Evolutionary conservation across 2,329 filamentous ascomycete species (phyloP).

Genomic region (Penicillium sp.): DNA sequence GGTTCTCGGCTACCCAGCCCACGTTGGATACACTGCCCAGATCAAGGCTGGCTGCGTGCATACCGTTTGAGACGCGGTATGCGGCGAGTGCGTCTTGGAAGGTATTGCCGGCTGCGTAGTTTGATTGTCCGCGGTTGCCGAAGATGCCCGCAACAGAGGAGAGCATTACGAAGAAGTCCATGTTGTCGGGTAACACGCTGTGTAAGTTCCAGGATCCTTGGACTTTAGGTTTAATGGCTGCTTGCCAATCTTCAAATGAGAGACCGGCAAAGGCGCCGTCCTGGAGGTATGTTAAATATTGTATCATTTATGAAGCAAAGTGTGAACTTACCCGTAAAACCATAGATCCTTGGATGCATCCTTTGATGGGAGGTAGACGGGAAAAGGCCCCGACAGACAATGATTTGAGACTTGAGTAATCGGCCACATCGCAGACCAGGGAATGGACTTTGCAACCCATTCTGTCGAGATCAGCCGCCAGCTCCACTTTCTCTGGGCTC

Average conservation of each 20-base stretch:
- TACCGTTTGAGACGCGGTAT: slow-evolving; percentile 23
- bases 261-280: slow-evolving; percentile 29
- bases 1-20: slow-evolving; percentile 35
- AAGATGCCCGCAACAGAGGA: slow-evolving; percentile 46
- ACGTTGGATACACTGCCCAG: slow-evolving; percentile 36
- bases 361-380: slow-evolving; percentile 22
- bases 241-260: slow-evolving; percentile 40
- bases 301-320: neutral
- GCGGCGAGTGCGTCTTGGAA: slow-evolving; percentile 41
- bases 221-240: slow-evolving; percentile 43
- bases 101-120: slow-evolving; percentile 43
- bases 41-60: slow-evolving; percentile 23
- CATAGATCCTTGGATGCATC: slow-evolving; percentile 29
- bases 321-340: slow-evolving; percentile 18
- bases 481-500: slow-evolving; percentile 7
- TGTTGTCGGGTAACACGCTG: slow-evolving; percentile 23
- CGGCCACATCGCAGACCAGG: slow-evolving; percentile 19
- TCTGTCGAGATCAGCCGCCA: slow-evolving; percentile 11
- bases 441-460: slow-evolving; percentile 17
- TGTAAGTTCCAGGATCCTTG: slow-evolving; percentile 41
- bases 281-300: slow-evolving; percentile 6
- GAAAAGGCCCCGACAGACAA: slow-evolving; percentile 2
- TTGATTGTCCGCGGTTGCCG: slow-evolving; percentile 49
- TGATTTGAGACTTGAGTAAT: slow-evolving; percentile 6
- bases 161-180: slow-evolving; percentile 47